Evolutionary conservation across 202 grass and related monocot species (phyloP), one percentile per base, ranked within the genome.

Genomic region (Musa balbisiana): DNA sequence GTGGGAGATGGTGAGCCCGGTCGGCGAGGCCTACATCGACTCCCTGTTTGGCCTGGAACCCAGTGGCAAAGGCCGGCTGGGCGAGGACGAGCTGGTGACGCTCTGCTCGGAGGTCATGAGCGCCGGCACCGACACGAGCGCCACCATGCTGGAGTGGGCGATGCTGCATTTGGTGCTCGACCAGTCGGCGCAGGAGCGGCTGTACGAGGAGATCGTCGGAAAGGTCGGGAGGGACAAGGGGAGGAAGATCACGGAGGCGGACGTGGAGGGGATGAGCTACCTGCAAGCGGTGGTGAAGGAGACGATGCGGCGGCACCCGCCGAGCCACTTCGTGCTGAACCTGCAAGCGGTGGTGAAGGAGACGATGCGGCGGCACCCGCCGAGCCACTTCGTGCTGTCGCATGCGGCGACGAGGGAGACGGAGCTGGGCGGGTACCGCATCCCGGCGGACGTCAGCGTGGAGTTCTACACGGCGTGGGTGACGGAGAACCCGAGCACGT

Each of bases 401-500:
- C 95, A 99, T 85, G 87, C 91, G 53, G 83, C 82, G 73, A 92
- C 89, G 64, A 24, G 73, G 72, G 95, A 94, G 77, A 88, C 91
- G 17, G 89, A 94, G 80, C 85, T 99, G 29, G 95, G 81, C 71
- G 95, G 95, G 21, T 89, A 99, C 87, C 89, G 89, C 12, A 87
- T 99, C 1, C 95, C 95, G 0, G 88, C 88, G 15, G 11, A 88
- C 73, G 89, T 82, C 0, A 99, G 82, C 79, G 87, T 99, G 74
- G 91, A 99, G 85, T 94, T 99, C 87, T 94, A 94, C 85, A 92
- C 91, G 55, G 95, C 95, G 82, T 94, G 91, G 89, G 79, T 97
- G 70, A 89, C 94, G 80, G 88, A 97, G 84, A 82, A 97, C 80
- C 94, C 94, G 49, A 84, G 14, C 64, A 87, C 85, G 62, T 97